Percentiles rank a stretch among this genome's conserved stretches.
These are phyloP conservation scores for Kokia cookei DNA, from an alignment of 441 rosid genomes.

Conservation along the genomic window DNA sequence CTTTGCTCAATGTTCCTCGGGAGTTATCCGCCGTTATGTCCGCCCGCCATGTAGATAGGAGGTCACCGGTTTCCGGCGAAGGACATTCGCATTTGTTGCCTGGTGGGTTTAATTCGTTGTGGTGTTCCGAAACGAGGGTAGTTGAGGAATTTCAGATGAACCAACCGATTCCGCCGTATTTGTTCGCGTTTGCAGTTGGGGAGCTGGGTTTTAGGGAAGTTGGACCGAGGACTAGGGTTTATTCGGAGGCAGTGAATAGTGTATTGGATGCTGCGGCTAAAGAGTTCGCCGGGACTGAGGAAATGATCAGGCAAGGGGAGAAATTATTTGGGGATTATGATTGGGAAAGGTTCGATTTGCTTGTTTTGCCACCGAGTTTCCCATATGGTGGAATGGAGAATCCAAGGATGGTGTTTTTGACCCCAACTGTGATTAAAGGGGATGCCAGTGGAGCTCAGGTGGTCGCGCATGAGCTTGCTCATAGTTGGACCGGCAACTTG, in stretches of 20 bases:
- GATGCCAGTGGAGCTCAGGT: slow-evolving; percentile 88
- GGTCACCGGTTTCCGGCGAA: slow-evolving; percentile 45
- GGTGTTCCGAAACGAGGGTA: slow-evolving; percentile 43
- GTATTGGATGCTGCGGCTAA: slow-evolving; percentile 66
- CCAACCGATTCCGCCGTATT: slow-evolving; percentile 80
- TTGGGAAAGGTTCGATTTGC: slow-evolving; percentile 87
- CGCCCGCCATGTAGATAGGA: slow-evolving; percentile 47
- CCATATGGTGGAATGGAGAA: slow-evolving; percentile 99
- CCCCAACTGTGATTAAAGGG: slow-evolving; percentile 91
- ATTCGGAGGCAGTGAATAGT: slow-evolving; percentile 39
- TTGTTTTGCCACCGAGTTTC: slow-evolving; percentile 89
- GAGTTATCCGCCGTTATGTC: slow-evolving; percentile 34
- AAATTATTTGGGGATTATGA: slow-evolving; percentile 69
- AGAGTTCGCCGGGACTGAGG: slow-evolving; percentile 84
- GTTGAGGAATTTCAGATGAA: slow-evolving; percentile 88
- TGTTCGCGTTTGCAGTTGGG: slow-evolving; percentile 87
- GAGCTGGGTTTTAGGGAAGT: slow-evolving; percentile 68
- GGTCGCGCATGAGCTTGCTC: slow-evolving; percentile 93
- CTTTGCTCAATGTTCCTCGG: slow-evolving; percentile 52
- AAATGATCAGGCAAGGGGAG: slow-evolving; percentile 83
- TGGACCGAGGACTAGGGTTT: slow-evolving; percentile 83
- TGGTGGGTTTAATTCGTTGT: slow-evolving; percentile 8
- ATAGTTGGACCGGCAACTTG: slow-evolving; percentile 97
- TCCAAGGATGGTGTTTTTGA: slow-evolving; percentile 87
- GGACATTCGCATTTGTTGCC: slow-evolving; percentile 13